Percentiles rank a stretch among this genome's conserved stretches.
Evolutionary conservation across 345 rosid species (phyloP).

Genomic region (Arabidopsis arenosa): DNA sequence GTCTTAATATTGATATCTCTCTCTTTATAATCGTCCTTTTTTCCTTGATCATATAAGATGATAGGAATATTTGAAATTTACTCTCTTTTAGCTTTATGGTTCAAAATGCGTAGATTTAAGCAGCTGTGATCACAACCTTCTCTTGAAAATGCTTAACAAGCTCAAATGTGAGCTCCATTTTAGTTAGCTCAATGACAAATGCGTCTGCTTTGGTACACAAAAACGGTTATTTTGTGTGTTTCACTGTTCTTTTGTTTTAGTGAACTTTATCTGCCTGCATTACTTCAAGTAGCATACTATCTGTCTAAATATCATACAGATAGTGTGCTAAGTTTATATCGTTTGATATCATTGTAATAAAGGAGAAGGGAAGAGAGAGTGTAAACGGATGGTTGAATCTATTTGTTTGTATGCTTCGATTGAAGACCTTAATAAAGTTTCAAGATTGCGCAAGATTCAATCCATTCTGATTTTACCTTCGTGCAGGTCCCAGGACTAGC

Average conservation of each 20-base stretch:
- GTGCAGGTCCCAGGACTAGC: conserved; percentile 90
- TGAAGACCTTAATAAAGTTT: background rate
- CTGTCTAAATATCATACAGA: background rate
- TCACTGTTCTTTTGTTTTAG: background rate
- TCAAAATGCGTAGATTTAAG: background rate
- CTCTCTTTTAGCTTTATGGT: conserved; percentile 9
- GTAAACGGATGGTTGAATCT: conserved; percentile 1
- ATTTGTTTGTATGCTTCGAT: background rate
- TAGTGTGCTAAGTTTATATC: background rate
- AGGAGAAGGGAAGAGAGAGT: conserved; percentile 6
- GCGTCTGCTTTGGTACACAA: background rate
- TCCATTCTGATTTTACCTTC: background rate
- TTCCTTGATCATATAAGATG: conserved; percentile 18
- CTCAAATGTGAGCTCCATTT: conserved; percentile 20
- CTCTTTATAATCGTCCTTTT: background rate
- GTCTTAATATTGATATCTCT: background rate
- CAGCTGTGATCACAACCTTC: conserved; percentile 14
- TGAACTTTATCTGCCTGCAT: background rate
- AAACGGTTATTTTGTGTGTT: background rate
- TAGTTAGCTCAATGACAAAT: background rate
- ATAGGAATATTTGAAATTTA: background rate
- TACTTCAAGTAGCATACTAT: background rate
- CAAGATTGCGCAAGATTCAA: background rate
- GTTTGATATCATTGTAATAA: conserved; percentile 13
- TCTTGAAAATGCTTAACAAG: background rate